phyloP scores from a whole-genome alignment of 2,329 filamentous ascomycete species.

The Aspergillus fischeri region DNA sequence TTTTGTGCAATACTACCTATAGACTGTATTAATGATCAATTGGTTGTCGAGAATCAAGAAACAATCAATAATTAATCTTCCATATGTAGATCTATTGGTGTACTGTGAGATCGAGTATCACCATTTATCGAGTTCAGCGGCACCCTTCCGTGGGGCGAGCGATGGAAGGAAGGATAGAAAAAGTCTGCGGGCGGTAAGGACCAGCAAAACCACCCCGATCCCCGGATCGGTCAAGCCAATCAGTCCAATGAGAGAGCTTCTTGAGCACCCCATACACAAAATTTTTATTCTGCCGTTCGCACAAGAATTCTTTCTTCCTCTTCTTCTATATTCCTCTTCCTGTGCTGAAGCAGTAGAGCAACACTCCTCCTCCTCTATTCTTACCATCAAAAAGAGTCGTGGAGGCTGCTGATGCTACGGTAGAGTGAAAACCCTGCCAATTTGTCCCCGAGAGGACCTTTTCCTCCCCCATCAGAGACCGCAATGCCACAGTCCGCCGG shows the following conservation, averaged over 20 bases:
- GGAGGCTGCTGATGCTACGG: slow-evolving; percentile 36
- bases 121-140: background rate
- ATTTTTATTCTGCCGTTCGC: slow-evolving; percentile 21
- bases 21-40: background rate
- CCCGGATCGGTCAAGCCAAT: slow-evolving; percentile 16
- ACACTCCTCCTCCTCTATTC: slow-evolving; percentile 6
- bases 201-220: slow-evolving; percentile 16
- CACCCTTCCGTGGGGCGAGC: background rate
- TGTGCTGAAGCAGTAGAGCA: slow-evolving; percentile 26
- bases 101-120: background rate
- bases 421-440: slow-evolving; percentile 30
- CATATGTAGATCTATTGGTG: background rate
- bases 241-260: slow-evolving; percentile 21
- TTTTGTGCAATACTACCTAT: background rate
- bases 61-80: background rate
- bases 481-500: slow-evolving; percentile 30
- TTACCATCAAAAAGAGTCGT: slow-evolving; percentile 19
- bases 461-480: slow-evolving; percentile 18
- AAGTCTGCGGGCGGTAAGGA: slow-evolving; percentile 14
- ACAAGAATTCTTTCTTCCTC: slow-evolving; percentile 15
- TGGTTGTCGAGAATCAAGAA: background rate
- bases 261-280: slow-evolving; percentile 20
- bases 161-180: slow-evolving; percentile 7
- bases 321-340: slow-evolving; percentile 20
- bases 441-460: slow-evolving; percentile 39